Base-by-base conservation (phyloP, 352 stramenopile species). In the Globisporangium heterothallicum region DNA sequence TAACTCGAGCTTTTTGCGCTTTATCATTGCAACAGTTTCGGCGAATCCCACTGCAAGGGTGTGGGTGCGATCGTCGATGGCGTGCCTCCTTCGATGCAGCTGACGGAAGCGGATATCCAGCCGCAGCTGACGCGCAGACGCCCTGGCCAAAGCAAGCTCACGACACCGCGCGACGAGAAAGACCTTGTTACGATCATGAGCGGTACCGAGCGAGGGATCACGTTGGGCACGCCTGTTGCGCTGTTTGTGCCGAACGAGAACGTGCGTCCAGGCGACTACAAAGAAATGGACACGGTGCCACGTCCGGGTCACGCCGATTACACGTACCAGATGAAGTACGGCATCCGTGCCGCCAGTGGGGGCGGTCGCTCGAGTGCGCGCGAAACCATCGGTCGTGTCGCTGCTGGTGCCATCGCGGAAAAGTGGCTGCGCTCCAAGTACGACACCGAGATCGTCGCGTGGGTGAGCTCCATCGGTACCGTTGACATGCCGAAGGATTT, bases 311-410 rank as follows among this genome's bases (percentile, higher is more conserved):
- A 99, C 72, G 96, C 97, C 8, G 97, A 99, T 78, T 98, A 97
- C 51, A 98, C 96, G 53, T 99, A 99, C 74, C 95, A 99, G 86
- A 95, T 97, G 72, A 99, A 99, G 73, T 99, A 99, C 70, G 97
- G 97, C 58, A 97, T 98, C 41, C 89, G 96, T 44, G 96, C 96
- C 8, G 94, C 97, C 59, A 97, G 93, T 40, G 97, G 97, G 43
- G 97, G 97, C 46, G 97, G 97, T 35, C 89, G 97, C 24, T 92
- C 87, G 25, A 98, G 88, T 42, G 97, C 97, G 10, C 84, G 97
- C 13, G 96, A 99, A 72, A 99, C 96, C 12, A 99, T 99, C 70
- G 97, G 96, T 34, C 93, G 97, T 53, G 96, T 99, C 16, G 96
- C 96, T 0, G 96, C 96, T 10, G 96, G 94, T 36, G 97, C 97